Evolutionary conservation across 768 basidiomycete species (phyloP).

Genomic region (Myochromella boudieri): DNA sequence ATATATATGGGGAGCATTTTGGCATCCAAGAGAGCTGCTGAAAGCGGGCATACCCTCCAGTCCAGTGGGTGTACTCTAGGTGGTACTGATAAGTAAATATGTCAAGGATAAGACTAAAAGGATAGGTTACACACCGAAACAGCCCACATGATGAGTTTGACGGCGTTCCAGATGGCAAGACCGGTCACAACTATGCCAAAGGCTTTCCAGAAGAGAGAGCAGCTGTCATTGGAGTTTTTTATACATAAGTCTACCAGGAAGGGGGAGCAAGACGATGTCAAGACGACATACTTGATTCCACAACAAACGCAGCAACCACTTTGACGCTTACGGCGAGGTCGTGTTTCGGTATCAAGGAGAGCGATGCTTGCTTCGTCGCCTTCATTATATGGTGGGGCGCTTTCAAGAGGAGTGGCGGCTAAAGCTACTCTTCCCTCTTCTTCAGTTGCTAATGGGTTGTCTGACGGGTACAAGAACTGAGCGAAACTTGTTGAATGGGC

Average conservation of each 20-base stretch:
- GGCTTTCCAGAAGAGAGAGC: slow-evolving; percentile 53
- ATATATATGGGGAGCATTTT: slow-evolving; percentile 43
- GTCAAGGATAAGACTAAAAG: background rate
- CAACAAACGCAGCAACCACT: slow-evolving; percentile 51
- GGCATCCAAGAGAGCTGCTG: slow-evolving; percentile 52
- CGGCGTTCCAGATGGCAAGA: slow-evolving; percentile 38
- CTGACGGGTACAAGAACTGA: too few species aligned
- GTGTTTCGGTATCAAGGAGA: slow-evolving; percentile 32
- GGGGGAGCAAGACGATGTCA: background rate
- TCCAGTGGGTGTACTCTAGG: slow-evolving; percentile 47
- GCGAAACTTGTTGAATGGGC: too few species aligned
- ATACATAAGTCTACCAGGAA: too few species aligned
- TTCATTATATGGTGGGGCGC: slow-evolving; percentile 12
- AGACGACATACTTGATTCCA: slow-evolving; percentile 20
- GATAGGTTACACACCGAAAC: slow-evolving; percentile 34
- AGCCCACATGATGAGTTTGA: slow-evolving; percentile 48
- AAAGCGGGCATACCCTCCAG: slow-evolving; percentile 58
- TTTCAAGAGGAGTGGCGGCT: slow-evolving; percentile 13
- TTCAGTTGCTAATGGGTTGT: slow-evolving; percentile 40
- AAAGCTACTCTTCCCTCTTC: slow-evolving; percentile 40
- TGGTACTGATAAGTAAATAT: background rate
- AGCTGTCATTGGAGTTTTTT: slow-evolving; percentile 30
- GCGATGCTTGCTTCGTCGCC: slow-evolving; percentile 31
- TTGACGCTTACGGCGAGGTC: slow-evolving; percentile 27
- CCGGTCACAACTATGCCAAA: slow-evolving; percentile 47